Base-by-base conservation (phyloP, 1,139 yeast species). In the Scheffersomyces titani region DNA sequence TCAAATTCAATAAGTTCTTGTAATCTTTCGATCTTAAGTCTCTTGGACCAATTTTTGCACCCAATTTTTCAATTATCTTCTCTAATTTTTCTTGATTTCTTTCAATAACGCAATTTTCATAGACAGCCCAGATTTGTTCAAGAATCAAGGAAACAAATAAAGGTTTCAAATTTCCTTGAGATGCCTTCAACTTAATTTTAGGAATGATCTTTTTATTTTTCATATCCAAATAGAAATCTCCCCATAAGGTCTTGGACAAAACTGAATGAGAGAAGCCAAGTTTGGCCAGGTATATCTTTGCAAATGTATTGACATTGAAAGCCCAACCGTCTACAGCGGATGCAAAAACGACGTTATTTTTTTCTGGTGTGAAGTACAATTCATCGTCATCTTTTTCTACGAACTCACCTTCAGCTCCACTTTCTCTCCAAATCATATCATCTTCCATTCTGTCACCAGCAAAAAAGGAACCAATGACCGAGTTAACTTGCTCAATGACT, bases 301-400 rank as follows among this genome's bases (percentile, higher is more conserved):
- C 91, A 74, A 94, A 90, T 59, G 96, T 97, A 57, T 90, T 86
- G 47, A 96, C 80, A 53, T 92, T 90, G 72, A 96, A 96, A 0
- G 98, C 99, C 99, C 99, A 96, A 4, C 98, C 98, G 72, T 94
- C 99, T 22, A 90, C 80, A 0, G 99, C 99, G 49, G 97, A 89
- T 0, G 97, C 93, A 76, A 96, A 94, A 1, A 96, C 87, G 6
- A 96, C 98, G 69, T 96, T 96, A 70, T 93, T 92, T 66, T 85
- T 83, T 55, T 90, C 92, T 0, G 99, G 99, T 11, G 92, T 83
- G 63, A 96, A 96, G 69, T 96, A 96, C 48, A 94, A 75, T 64
- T 89, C 96, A 51, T 89, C 86, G 70, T 94, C 98, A 63, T 88
- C 90, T 61, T 82, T 83, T 64, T 92, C 98, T 13, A 88, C 81